Evolutionary conservation across 2,329 filamentous ascomycete genomes (phyloP).

Genomic region (Colletotrichum sp.): DNA sequence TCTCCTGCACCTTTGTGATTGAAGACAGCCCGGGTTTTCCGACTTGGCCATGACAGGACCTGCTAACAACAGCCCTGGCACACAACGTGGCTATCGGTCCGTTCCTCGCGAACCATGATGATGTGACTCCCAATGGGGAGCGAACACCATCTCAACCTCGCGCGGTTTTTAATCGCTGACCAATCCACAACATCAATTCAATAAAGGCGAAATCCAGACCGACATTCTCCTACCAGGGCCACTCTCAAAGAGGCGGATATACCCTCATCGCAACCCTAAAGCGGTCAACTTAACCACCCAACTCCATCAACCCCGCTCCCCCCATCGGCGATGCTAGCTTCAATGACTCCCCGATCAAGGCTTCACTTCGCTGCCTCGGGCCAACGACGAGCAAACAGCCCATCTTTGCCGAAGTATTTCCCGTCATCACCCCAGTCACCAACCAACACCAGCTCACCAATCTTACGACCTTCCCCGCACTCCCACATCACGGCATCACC

Average conservation of each 20-base stretch:
- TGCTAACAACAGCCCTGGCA: neutral
- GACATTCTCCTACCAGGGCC: neutral
- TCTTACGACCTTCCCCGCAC: conserved; percentile 4
- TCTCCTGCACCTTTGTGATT: neutral
- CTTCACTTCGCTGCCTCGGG: neutral
- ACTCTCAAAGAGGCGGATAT: neutral
- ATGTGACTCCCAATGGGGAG: neutral
- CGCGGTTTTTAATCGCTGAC: neutral
- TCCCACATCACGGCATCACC: neutral
- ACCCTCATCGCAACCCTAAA: neutral
- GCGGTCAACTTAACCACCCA: neutral
- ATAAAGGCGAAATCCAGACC: neutral
- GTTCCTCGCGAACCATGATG: neutral
- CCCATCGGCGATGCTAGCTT: neutral
- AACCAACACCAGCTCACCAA: neutral
- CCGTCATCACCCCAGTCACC: neutral
- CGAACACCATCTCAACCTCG: neutral
- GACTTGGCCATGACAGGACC: neutral
- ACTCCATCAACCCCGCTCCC: neutral
- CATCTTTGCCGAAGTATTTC: neutral
- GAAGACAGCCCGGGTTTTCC: neutral
- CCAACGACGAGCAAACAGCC: neutral
- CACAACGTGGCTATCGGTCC: neutral
- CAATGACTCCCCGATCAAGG: neutral
- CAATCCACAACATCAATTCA: neutral